Evolutionary conservation across 2,329 filamentous ascomycete species (phyloP).

Genomic region (Neobulgaria alba): DNA sequence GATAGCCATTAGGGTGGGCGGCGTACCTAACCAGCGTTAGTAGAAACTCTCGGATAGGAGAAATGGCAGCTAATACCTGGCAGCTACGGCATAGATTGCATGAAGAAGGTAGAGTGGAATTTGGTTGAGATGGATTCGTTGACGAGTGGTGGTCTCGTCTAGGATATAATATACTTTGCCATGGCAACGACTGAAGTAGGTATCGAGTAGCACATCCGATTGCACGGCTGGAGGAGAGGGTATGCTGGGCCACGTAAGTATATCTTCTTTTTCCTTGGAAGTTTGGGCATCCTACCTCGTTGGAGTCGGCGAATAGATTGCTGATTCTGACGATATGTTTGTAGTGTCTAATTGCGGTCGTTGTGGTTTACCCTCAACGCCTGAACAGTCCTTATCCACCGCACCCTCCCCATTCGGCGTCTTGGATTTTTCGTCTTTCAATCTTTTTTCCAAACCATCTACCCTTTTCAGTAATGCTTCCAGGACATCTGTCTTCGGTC

Average conservation of each 20-base stretch:
- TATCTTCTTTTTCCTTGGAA: background rate
- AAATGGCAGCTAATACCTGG: conserved; percentile 39
- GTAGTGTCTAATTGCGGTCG: conserved; percentile 31
- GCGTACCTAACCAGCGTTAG: conserved; percentile 50
- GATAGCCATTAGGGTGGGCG: conserved; percentile 56
- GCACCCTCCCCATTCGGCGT: conserved; percentile 17
- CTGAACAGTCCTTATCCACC: conserved; percentile 18
- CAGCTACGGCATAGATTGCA: conserved; percentile 53
- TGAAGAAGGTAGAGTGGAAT: conserved; percentile 38
- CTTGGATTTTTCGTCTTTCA: conserved; percentile 53
- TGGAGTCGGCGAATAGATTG: conserved; percentile 36
- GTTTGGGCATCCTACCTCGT: conserved; percentile 28
- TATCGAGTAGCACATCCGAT: conserved; percentile 60
- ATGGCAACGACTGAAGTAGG: conserved; percentile 72
- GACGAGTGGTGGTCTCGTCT: conserved; percentile 66
- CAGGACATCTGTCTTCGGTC: conserved; percentile 81
- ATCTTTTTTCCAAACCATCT: conserved; percentile 71
- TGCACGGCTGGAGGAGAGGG: conserved; percentile 39
- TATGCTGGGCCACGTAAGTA: conserved; percentile 31
- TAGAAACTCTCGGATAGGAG: conserved; percentile 1
- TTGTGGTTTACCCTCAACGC: conserved; percentile 32
- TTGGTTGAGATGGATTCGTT: conserved; percentile 58
- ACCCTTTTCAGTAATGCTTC: conserved; percentile 79
- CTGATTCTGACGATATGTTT: conserved; percentile 31
- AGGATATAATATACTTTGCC: conserved; percentile 76